These are phyloP conservation scores for Exobasidium rhododendri DNA, from an alignment of 1,284 basidiomycete genomes.

Conservation along the genomic window DNA sequence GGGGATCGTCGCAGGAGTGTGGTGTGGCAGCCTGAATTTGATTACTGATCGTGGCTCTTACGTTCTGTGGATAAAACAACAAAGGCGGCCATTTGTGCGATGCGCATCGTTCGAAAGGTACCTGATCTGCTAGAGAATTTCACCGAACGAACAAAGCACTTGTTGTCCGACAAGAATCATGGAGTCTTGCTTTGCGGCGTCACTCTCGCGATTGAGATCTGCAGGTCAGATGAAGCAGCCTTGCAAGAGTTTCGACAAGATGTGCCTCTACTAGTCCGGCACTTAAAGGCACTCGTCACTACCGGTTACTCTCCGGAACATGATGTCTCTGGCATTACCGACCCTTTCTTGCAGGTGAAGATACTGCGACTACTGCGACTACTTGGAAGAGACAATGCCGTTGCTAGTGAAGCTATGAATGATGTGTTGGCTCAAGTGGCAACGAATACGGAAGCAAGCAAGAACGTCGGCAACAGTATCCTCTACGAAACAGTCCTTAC, in stretches of 20 bases:
- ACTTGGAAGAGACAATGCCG: slow-evolving; percentile 77
- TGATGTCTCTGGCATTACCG: slow-evolving; percentile 98
- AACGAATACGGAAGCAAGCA: slow-evolving; percentile 94
- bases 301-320: slow-evolving; percentile 98
- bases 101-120: slow-evolving; percentile 91
- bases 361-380: slow-evolving; percentile 85
- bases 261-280: slow-evolving; percentile 87
- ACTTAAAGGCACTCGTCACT: slow-evolving; percentile 90
- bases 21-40: too few relatives aligned
- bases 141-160: slow-evolving; percentile 77
- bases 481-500: slow-evolving; percentile 96
- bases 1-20: slow-evolving; percentile 19
- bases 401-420: slow-evolving; percentile 92
- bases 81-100: slow-evolving; percentile 92
- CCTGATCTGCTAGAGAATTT: slow-evolving; percentile 96
- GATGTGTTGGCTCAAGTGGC: slow-evolving; percentile 98
- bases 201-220: slow-evolving; percentile 94
- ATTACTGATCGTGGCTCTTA: too few relatives aligned
- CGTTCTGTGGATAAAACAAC: too few relatives aligned
- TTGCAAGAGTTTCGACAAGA: slow-evolving; percentile 86
- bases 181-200: slow-evolving; percentile 90
- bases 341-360: slow-evolving; percentile 97
- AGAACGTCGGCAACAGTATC: slow-evolving; percentile 98
- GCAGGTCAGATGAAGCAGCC: slow-evolving; percentile 70
- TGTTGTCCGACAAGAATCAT: slow-evolving; percentile 93